Evolutionary conservation across 768 basidiomycete species (phyloP).

Genomic region (Mycena kentingensis): DNA sequence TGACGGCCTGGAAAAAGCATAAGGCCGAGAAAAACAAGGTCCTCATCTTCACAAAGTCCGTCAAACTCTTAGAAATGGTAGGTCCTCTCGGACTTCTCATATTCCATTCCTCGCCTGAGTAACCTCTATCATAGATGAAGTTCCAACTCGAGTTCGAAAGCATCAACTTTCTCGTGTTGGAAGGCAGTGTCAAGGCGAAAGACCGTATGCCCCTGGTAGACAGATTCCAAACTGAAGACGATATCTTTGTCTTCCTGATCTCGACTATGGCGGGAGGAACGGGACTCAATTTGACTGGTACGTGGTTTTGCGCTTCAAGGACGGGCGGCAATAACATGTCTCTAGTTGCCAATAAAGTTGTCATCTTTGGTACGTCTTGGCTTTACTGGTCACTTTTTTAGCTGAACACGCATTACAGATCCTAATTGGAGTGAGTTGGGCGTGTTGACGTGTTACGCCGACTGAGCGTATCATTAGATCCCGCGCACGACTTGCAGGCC

Average conservation of each 20-base stretch:
- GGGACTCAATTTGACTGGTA: constrained; percentile 79
- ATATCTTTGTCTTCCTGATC: constrained; percentile 81
- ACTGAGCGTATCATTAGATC: constrained; percentile 55
- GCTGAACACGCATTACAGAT: constrained; percentile 50
- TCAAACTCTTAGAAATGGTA: constrained; percentile 88
- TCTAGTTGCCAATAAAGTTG: constrained; percentile 86
- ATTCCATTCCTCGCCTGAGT: no score
- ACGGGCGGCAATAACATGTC: neutral
- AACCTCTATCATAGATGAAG: no score
- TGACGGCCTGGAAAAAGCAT: constrained; percentile 69
- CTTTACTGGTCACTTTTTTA: constrained; percentile 7
- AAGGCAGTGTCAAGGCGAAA: constrained; percentile 69
- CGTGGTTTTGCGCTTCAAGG: neutral
- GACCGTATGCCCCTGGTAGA: constrained; percentile 82
- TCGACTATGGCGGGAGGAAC: constrained; percentile 92
- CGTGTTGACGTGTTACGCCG: neutral
- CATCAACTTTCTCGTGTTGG: constrained; percentile 67
- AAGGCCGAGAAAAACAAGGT: constrained; percentile 70
- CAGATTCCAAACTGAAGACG: constrained; percentile 71
- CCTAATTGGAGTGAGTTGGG: constrained; percentile 87
- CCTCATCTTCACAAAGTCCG: constrained; percentile 90
- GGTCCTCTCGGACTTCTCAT: no score
- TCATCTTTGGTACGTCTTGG: constrained; percentile 68
- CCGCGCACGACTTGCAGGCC: constrained; percentile 91
- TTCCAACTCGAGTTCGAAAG: constrained; percentile 66